A percentile compares a stretch with the other conserved stretches of the same genome.
Conservation (phyloP, 2,329 filamentous ascomycete genomes). For the Raffaelea arxii region DNA sequence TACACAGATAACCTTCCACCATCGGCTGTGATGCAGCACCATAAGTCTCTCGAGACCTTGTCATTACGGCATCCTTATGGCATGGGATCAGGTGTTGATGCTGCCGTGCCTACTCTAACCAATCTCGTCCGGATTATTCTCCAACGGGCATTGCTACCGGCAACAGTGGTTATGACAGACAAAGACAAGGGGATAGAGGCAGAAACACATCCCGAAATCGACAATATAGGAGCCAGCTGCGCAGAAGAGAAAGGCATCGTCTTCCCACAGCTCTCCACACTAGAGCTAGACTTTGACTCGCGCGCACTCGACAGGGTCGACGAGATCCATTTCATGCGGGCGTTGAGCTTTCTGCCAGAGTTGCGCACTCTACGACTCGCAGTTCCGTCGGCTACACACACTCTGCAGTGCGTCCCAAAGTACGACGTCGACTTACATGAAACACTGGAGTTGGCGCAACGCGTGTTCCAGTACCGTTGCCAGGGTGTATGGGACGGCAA, state of each 20-base stretch:
- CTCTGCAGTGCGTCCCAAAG: slow-evolving; percentile 2
- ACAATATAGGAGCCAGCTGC: neutral
- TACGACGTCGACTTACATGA: slow-evolving; percentile 6
- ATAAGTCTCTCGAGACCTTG: slow-evolving; percentile 25
- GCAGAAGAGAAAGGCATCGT: neutral
- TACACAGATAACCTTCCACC: slow-evolving; percentile 29
- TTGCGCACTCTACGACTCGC: slow-evolving; percentile 33
- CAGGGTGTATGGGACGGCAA: neutral
- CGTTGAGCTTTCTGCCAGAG: slow-evolving; percentile 27
- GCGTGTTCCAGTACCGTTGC: slow-evolving; percentile 1
- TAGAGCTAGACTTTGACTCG: slow-evolving; percentile 38
- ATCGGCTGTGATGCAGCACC: slow-evolving; percentile 29
- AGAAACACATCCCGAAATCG: neutral
- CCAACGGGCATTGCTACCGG: neutral
- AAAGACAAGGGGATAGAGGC: neutral
- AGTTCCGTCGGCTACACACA: slow-evolving; percentile 20
- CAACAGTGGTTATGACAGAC: neutral
- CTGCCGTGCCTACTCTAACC: neutral
- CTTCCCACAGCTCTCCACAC: slow-evolving; percentile 30
- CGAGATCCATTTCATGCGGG: slow-evolving; percentile 25
- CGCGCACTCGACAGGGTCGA: slow-evolving; percentile 18
- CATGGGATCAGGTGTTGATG: slow-evolving; percentile 1
- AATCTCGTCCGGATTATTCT: slow-evolving; percentile 1
- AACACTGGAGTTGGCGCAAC: neutral
- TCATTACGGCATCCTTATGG: slow-evolving; percentile 28